A percentile compares a stretch with the other conserved stretches of the same genome.
Conservation (phyloP, 2,329 filamentous ascomycete species). For the Daldinia eschscholtzii region DNA sequence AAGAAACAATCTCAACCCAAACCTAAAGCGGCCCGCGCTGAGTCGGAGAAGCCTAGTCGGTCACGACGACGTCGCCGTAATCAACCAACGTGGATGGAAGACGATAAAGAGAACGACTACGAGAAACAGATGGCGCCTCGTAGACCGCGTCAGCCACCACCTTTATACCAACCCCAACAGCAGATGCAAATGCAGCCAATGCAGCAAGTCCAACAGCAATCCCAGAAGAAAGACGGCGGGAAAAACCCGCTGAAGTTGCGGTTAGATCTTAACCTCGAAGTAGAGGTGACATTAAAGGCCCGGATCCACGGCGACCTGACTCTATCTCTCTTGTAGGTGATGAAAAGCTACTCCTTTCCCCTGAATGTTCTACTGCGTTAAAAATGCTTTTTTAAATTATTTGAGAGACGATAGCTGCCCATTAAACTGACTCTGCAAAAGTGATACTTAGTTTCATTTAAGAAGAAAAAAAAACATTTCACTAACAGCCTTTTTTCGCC, state of each 20-base stretch:
- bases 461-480: slow-evolving; percentile 22
- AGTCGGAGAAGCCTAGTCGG: slow-evolving; percentile 48
- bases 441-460: slow-evolving; percentile 31
- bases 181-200: slow-evolving; percentile 38
- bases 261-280: slow-evolving; percentile 83
- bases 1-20: slow-evolving; percentile 40
- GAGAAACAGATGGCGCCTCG: slow-evolving; percentile 50
- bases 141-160: slow-evolving; percentile 39
- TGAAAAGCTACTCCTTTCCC: background rate
- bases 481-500: slow-evolving; percentile 41
- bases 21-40: slow-evolving; percentile 43
- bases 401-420: slow-evolving; percentile 22
- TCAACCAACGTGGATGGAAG: slow-evolving; percentile 49
- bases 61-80: slow-evolving; percentile 51
- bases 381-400: background rate
- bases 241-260: slow-evolving; percentile 77
- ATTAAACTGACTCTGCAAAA: slow-evolving; percentile 35
- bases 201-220: slow-evolving; percentile 45
- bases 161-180: slow-evolving; percentile 42
- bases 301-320: slow-evolving; percentile 88
- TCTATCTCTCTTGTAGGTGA: slow-evolving; percentile 71
- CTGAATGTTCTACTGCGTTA: background rate
- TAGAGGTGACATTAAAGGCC: slow-evolving; percentile 88
- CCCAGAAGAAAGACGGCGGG: slow-evolving; percentile 55
- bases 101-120: slow-evolving; percentile 47